Percentiles rank a stretch among this genome's conserved stretches.
phyloP scores from a whole-genome alignment of 2,329 filamentous ascomycete genomes.

The Polychaeton citri region DNA sequence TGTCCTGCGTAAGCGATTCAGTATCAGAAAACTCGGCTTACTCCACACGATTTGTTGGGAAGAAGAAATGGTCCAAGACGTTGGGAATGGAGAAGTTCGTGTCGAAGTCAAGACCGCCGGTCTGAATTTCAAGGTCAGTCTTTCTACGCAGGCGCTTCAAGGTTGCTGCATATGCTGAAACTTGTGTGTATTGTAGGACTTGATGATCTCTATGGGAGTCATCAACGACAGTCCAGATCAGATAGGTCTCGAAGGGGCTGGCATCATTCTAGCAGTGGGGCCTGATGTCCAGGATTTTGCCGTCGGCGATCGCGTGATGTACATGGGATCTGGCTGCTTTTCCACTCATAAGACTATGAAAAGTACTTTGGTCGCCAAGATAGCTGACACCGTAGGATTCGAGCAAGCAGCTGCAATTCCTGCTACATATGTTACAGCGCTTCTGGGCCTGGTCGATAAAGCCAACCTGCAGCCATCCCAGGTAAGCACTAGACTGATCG shows the following conservation, averaged over 20 bases:
- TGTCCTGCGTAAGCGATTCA: too few relatives aligned
- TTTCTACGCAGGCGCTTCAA: too few relatives aligned
- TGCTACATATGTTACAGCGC: conserved; percentile 3
- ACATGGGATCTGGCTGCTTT: background rate
- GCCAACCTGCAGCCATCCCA: conserved; percentile 8
- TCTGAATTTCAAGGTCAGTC: conserved; percentile 11
- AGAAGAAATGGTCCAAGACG: too few relatives aligned
- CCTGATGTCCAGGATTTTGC: conserved; percentile 12
- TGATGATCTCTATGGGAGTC: background rate
- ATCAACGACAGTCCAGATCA: conserved; percentile 7
- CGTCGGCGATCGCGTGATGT: conserved; percentile 13
- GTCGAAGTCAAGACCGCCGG: conserved; percentile 7
- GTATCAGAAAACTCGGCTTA: too few relatives aligned
- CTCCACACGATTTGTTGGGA: too few relatives aligned
- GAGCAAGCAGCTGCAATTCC: conserved; percentile 9
- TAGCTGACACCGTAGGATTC: conserved; percentile 9
- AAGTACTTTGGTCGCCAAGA: background rate
- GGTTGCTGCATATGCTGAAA: too few relatives aligned
- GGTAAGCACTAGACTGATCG: too few relatives aligned
- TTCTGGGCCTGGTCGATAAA: conserved; percentile 4
- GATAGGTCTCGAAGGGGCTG: conserved; percentile 23
- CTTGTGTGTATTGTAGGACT: too few relatives aligned
- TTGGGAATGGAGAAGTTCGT: conserved; percentile 2
- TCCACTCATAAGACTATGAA: background rate
- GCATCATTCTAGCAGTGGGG: conserved; percentile 18